These are phyloP conservation scores for Ophiostoma angusticollis DNA, from an alignment of 2,329 filamentous ascomycete genomes.

Conservation along the genomic window DNA sequence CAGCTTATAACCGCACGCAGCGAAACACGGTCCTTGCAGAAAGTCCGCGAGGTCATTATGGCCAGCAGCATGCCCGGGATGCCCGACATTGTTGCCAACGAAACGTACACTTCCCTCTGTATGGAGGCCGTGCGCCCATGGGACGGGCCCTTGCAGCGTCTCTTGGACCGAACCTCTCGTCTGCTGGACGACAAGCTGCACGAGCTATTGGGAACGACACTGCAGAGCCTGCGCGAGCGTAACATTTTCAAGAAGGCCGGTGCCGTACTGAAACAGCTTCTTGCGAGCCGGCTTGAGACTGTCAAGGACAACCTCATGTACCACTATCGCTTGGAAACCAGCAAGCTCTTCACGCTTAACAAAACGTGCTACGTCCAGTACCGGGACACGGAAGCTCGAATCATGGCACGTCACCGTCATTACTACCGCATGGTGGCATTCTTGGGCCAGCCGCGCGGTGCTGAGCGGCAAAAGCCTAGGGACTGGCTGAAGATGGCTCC, in stretches of 20 bases:
- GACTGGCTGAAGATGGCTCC: slow-evolving; percentile 34
- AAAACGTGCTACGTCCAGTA: slow-evolving; percentile 33
- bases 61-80: slow-evolving; percentile 43
- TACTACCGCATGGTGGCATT: slow-evolving; percentile 34
- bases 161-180: slow-evolving; percentile 33
- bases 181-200: slow-evolving; percentile 35
- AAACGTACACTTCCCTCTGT: slow-evolving; percentile 47
- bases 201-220: slow-evolving; percentile 32
- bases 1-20: no score
- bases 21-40: slow-evolving; percentile 28
- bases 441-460: slow-evolving; percentile 17
- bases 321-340: slow-evolving; percentile 39
- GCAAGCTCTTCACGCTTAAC: slow-evolving; percentile 46
- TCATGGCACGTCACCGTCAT: slow-evolving; percentile 35
- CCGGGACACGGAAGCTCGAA: slow-evolving; percentile 29
- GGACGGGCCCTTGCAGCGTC: slow-evolving; percentile 37
- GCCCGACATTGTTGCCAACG: slow-evolving; percentile 44
- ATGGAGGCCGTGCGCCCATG: slow-evolving; percentile 45
- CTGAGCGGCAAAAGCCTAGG: slow-evolving; percentile 19
- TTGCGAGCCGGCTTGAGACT: slow-evolving; percentile 25
- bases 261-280: slow-evolving; percentile 30
- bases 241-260: slow-evolving; percentile 37
- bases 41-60: slow-evolving; percentile 42
- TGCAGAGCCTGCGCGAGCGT: slow-evolving; percentile 33
- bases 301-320: slow-evolving; percentile 27